Percentiles rank a stretch among this genome's conserved stretches.
Conservation (phyloP, 2,329 filamentous ascomycete species). For the Sporothrix mexicana region DNA sequence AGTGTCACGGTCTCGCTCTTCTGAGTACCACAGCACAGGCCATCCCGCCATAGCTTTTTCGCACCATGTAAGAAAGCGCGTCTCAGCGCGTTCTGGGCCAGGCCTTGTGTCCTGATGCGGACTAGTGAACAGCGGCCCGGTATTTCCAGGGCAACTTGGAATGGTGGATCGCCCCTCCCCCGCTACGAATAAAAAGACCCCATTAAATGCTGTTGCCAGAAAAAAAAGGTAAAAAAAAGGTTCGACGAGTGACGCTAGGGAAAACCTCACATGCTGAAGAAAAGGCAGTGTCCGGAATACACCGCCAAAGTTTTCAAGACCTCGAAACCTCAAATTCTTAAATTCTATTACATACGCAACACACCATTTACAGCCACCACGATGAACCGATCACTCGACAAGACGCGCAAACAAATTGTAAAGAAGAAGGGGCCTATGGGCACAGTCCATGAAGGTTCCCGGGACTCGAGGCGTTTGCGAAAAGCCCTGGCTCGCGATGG, state of each 20-base stretch:
- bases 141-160: conserved; percentile 39
- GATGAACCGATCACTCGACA: conserved; percentile 80
- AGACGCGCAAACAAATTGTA: conserved; percentile 85
- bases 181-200: conserved; percentile 21
- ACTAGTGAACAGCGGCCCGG: conserved; percentile 32
- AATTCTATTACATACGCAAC: neutral
- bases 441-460: conserved; percentile 83
- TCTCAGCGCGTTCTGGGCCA: conserved; percentile 34
- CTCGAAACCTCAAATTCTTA: neutral
- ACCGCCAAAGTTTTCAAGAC: neutral
- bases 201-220: conserved; percentile 18
- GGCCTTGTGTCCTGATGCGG: conserved; percentile 8
- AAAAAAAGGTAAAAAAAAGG: conserved; percentile 29
- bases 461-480: conserved; percentile 82
- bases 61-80: conserved; percentile 33
- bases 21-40: conserved; percentile 12
- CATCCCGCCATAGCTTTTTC: conserved; percentile 6
- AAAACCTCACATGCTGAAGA: neutral
- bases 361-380: conserved; percentile 33
- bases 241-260: neutral
- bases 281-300: neutral
- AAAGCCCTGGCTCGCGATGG: conserved; percentile 81
- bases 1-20: neutral
- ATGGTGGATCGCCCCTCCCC: conserved; percentile 31
- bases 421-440: conserved; percentile 79